These are phyloP conservation scores for Plantago ovata DNA, from an alignment of 257 asterid species.

Conservation along the genomic window DNA sequence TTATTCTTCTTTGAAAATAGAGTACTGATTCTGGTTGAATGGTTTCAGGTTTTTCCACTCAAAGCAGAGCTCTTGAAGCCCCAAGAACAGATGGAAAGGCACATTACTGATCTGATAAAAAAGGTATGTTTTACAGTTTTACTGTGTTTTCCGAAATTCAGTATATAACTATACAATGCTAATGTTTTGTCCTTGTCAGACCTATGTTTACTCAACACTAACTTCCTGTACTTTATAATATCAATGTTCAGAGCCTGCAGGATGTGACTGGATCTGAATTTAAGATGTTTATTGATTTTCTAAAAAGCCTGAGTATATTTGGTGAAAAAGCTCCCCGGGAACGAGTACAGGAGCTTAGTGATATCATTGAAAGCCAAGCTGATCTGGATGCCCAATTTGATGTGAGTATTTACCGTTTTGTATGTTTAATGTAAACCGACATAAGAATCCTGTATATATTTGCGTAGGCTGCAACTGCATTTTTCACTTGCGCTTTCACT, in stretches of 20 bases:
- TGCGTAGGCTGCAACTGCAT: too few relatives aligned
- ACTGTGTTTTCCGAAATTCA: constrained; percentile 9
- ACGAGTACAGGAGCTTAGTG: constrained; percentile 75
- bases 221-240: constrained; percentile 19
- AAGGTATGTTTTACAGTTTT: constrained; percentile 42
- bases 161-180: constrained; percentile 10
- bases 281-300: constrained; percentile 87
- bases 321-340: constrained; percentile 77
- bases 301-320: constrained; percentile 70
- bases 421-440: background rate
- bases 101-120: constrained; percentile 80
- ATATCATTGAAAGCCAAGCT: constrained; percentile 90
- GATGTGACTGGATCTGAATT: constrained; percentile 97
- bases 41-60: constrained; percentile 75
- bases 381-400: constrained; percentile 83
- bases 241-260: constrained; percentile 73
- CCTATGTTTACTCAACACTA: constrained; percentile 3
- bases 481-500: too few relatives aligned
- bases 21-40: constrained; percentile 8
- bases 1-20: constrained; percentile 13
- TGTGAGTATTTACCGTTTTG: constrained; percentile 40
- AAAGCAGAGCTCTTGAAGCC: constrained; percentile 88
- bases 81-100: constrained; percentile 87
- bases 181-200: constrained; percentile 9
- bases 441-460: background rate